Conservation (phyloP, 2,329 filamentous ascomycete species). For the Thermoascus crustaceus region DNA sequence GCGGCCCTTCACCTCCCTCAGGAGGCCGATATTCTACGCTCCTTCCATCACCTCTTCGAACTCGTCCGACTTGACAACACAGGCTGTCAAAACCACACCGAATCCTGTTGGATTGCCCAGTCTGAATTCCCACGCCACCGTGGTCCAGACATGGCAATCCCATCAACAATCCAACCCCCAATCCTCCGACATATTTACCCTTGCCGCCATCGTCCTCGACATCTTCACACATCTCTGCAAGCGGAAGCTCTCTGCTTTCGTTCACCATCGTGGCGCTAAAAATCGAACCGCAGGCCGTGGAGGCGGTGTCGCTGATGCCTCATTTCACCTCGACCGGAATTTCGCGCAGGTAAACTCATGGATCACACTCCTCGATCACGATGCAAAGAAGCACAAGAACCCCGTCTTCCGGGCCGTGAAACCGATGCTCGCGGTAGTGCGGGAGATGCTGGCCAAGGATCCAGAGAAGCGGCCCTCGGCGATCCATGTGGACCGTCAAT, state of each 20-base stretch:
- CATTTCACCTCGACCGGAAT: constrained; percentile 47
- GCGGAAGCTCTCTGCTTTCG: constrained; percentile 47
- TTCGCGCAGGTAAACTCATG: constrained; percentile 48
- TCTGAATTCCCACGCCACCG: constrained; percentile 20
- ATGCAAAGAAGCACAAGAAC: constrained; percentile 37
- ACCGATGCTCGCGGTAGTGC: constrained; percentile 29
- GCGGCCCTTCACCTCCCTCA: constrained; percentile 14
- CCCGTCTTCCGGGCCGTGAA: constrained; percentile 29
- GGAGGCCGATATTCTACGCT: constrained; percentile 23
- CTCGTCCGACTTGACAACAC: constrained; percentile 15
- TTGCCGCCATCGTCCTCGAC: constrained; percentile 52
- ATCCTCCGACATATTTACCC: constrained; percentile 49
- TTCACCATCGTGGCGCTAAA: constrained; percentile 47
- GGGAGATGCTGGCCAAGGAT: constrained; percentile 30
- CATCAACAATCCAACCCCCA: constrained; percentile 25
- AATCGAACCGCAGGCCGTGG: constrained; percentile 41
- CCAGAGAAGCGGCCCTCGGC: constrained; percentile 25
- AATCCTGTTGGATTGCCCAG: constrained; percentile 23
- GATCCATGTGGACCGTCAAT: constrained; percentile 19
- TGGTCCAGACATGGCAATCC: constrained; percentile 33
- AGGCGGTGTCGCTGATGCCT: constrained; percentile 46
- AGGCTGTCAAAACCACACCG: constrained; percentile 8
- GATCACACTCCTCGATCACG: constrained; percentile 45
- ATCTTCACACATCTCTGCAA: constrained; percentile 53
- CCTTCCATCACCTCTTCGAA: constrained; percentile 26